These are phyloP conservation scores for Pyrenula massariospora DNA, from an alignment of 495 filamentous ascomycete species.

Conservation along the genomic window DNA sequence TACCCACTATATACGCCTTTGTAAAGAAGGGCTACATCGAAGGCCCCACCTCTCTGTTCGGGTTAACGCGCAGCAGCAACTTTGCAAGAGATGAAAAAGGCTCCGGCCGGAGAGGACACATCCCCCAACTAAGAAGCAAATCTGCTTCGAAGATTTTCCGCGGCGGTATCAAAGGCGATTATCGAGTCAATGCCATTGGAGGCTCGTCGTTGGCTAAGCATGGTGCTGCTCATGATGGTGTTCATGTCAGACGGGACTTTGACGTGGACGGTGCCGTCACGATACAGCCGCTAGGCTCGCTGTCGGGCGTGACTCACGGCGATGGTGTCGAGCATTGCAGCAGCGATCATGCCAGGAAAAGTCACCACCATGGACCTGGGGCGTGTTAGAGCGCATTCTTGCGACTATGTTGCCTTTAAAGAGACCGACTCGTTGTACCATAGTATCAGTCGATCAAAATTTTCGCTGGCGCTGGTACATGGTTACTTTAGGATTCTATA, in stretches of 20 bases:
- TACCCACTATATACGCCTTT: background rate
- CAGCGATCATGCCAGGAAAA: too few species aligned
- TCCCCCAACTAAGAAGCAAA: background rate
- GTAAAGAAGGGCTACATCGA: background rate
- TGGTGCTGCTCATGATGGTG: background rate
- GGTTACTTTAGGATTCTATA: too few species aligned
- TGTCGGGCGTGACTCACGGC: too few species aligned
- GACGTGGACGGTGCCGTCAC: background rate
- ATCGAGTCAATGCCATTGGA: background rate
- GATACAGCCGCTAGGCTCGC: background rate
- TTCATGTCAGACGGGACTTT: background rate
- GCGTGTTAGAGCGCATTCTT: too few species aligned
- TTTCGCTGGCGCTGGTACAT: too few species aligned
- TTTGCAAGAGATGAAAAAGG: background rate
- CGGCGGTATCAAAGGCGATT: background rate
- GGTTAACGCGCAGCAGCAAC: background rate
- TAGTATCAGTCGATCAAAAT: too few species aligned
- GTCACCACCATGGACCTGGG: too few species aligned
- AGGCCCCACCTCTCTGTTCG: background rate
- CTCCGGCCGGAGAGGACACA: background rate
- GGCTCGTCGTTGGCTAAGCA: background rate
- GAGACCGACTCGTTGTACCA: too few species aligned
- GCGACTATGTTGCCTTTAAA: too few species aligned
- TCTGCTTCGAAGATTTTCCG: background rate
- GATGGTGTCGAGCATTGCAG: too few species aligned